Conservation (phyloP, 2,329 filamentous ascomycete genomes). For the Macroventuria anomochaeta region DNA sequence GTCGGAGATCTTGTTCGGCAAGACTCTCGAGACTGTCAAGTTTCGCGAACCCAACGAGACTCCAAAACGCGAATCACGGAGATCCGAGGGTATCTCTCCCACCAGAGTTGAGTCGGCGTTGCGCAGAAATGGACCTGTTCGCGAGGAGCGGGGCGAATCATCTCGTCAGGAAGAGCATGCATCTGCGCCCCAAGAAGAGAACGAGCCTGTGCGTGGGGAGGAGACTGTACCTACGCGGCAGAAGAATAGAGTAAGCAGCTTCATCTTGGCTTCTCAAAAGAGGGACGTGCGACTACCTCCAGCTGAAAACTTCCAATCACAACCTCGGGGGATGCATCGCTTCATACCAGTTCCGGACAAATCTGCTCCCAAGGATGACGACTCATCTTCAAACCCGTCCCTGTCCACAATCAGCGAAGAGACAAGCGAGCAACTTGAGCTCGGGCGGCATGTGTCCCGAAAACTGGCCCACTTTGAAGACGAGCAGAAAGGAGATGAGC, state of each 20-base stretch:
- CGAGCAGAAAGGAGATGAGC: neutral
- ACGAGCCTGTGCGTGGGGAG: no score
- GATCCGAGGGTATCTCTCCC: slow-evolving; percentile 4
- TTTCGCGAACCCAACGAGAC: neutral
- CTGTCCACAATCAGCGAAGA: neutral
- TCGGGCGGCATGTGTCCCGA: neutral
- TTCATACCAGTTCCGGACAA: neutral
- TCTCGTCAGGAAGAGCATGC: neutral
- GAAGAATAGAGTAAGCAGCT: slow-evolving; percentile 1
- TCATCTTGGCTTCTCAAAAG: slow-evolving; percentile 6
- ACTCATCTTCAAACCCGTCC: neutral
- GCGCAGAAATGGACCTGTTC: neutral
- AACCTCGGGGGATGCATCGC: neutral
- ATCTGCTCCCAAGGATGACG: neutral
- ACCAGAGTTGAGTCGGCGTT: neutral
- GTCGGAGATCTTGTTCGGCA: neutral
- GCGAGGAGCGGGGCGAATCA: neutral
- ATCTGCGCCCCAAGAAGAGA: neutral
- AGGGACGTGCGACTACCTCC: slow-evolving; percentile 1
- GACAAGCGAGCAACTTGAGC: neutral
- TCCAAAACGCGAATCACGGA: neutral
- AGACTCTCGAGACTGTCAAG: neutral
- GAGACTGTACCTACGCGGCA: neutral
- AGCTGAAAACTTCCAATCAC: neutral
- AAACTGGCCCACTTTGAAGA: neutral